Base-by-base conservation (phyloP, 2,329 filamentous ascomycete genomes). In the Pseudogymnoascus pannorum region DNA sequence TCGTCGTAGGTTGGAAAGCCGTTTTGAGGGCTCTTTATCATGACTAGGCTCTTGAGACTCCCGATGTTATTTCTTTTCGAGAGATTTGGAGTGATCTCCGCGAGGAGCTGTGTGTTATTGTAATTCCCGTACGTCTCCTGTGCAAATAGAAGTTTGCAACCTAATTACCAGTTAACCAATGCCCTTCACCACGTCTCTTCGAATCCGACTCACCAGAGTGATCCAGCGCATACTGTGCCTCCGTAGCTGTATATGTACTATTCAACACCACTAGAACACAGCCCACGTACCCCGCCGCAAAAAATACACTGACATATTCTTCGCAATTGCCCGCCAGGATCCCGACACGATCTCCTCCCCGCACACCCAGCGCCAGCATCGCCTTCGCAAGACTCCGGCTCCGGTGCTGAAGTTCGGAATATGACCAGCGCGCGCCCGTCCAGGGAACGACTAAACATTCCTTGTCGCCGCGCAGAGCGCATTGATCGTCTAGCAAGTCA, bases 191-290 rank as follows among this genome's bases (percentile, higher is more conserved):
- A 26, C 2, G 12, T 26, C 42, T 48, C 42, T 26, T 18, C n/a
- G 36, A 40, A 18, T 3, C 16, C 1, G 38, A 72, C 77, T 66
- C 74, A 87, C 86, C 84, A 14, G 87, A 85, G 69, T 91, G 89
- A 60, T 81, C 80, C 26, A 92, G 73, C 8, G 87, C 89, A 72
- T 88, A 87, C 71, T 85, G 80, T 57, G 87, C 85, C 74, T 92
- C 89, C 1, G 81, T 83, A 2, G 86, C 80, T 1, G 89, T 92
- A 71, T 92, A 92, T 0, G 88, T 92, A 74, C 91, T 92, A 75
- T 92, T 92, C 66, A 92, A 76, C 48, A 92, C 90, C 26, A 92
- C 88, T 59, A 92, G 77, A 51, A 88, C 85, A 54, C 82, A 85
- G 8, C 87, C 86, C 16, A 88, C 80, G 51, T 66, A 62, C 14